Percentiles rank a stretch among this genome's conserved stretches.
These are phyloP conservation scores for Candida palmyrensis DNA, from an alignment of 805 yeast genomes.

Conservation along the genomic window DNA sequence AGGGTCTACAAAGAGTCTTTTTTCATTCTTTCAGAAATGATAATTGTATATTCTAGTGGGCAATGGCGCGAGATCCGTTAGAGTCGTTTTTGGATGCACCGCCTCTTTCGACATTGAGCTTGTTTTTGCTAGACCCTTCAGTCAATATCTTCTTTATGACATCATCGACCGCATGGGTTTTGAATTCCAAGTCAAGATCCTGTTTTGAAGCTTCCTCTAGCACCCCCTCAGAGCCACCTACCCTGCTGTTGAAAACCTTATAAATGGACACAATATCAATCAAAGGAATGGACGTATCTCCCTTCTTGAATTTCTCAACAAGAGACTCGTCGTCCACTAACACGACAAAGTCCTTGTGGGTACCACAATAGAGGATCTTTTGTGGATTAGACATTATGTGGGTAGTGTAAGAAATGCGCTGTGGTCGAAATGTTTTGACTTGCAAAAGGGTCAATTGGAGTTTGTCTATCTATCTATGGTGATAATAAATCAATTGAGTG, in stretches of 20 bases:
- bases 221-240: conserved; percentile 69
- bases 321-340: conserved; percentile 54
- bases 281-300: conserved; percentile 52
- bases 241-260: conserved; percentile 57
- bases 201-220: conserved; percentile 66
- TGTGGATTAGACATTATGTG: conserved; percentile 17
- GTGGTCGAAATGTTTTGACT: too few species aligned
- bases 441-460: too few species aligned
- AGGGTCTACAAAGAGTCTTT: conserved; percentile 3
- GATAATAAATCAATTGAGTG: too few species aligned
- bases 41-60: conserved; percentile 8
- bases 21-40: conserved; percentile 1
- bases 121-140: conserved; percentile 52
- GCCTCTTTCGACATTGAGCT: conserved; percentile 14
- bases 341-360: conserved; percentile 56
- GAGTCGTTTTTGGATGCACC: conserved; percentile 43
- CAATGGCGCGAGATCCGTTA: conserved; percentile 25
- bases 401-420: too few species aligned
- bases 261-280: conserved; percentile 58
- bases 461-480: too few species aligned
- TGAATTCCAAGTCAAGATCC: conserved; percentile 66
- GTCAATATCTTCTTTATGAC: conserved; percentile 54
- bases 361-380: conserved; percentile 64
- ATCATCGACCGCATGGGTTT: conserved; percentile 49
- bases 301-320: conserved; percentile 43